Conservation (phyloP, 1,284 basidiomycete genomes). For the Naganishia cerealis region DNA sequence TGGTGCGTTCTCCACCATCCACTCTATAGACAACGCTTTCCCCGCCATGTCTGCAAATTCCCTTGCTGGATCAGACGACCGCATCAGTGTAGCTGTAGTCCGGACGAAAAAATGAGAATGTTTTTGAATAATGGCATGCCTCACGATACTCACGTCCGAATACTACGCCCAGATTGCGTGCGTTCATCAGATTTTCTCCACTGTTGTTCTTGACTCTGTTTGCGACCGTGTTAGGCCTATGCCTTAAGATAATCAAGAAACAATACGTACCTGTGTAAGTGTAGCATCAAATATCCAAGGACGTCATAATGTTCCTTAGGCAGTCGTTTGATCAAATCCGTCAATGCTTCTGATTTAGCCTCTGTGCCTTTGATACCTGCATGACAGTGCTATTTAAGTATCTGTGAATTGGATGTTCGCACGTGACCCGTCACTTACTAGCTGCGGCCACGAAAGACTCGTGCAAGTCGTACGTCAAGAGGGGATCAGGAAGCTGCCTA, state of each 20-base stretch:
- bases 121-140: neutral
- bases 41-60: constrained; percentile 95
- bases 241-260: neutral
- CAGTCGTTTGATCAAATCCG: constrained; percentile 72
- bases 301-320: constrained; percentile 87
- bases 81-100: constrained; percentile 80
- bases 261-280: constrained; percentile 69
- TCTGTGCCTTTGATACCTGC: constrained; percentile 64
- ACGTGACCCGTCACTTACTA: constrained; percentile 49
- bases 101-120: constrained; percentile 26
- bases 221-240: constrained; percentile 3
- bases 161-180: constrained; percentile 96
- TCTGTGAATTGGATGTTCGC: neutral
- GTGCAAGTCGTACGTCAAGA: constrained; percentile 87
- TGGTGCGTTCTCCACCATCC: constrained; percentile 86
- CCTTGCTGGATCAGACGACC: constrained; percentile 76
- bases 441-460: constrained; percentile 81
- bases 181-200: constrained; percentile 86
- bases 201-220: constrained; percentile 67
- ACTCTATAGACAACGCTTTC: constrained; percentile 86
- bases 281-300: constrained; percentile 75
- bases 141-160: constrained; percentile 80
- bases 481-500: constrained; percentile 81
- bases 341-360: constrained; percentile 64
- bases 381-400: neutral